phyloP scores from a whole-genome alignment of 2,329 filamentous ascomycete species.

The Aspergillus sp. region DNA sequence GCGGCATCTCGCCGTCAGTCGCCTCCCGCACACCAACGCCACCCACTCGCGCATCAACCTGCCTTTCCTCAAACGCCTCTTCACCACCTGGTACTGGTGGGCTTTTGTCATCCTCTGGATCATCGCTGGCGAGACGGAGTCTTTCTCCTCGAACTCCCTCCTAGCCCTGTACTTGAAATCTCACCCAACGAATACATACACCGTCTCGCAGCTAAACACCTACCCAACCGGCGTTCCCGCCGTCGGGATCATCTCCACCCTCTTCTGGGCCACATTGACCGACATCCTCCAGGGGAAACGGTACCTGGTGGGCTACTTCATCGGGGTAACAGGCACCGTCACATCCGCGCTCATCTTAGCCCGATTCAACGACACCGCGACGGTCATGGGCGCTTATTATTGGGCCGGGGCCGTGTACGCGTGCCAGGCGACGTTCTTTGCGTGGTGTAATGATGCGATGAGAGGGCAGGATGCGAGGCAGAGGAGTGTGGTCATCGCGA shows the following conservation, averaged over 20 bases:
- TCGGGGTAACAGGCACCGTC: constrained; percentile 62
- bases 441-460: constrained; percentile 72
- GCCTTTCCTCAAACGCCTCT: constrained; percentile 30
- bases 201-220: constrained; percentile 52
- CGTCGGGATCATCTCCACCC: constrained; percentile 55
- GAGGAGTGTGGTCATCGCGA: constrained; percentile 66
- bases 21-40: constrained; percentile 26
- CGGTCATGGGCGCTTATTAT: constrained; percentile 67
- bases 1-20: constrained; percentile 29
- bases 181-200: constrained; percentile 46
- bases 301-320: constrained; percentile 67
- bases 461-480: constrained; percentile 63
- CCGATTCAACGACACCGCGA: constrained; percentile 51
- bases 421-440: constrained; percentile 72
- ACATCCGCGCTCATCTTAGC: constrained; percentile 63
- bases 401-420: constrained; percentile 70
- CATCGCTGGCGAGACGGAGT: constrained; percentile 70
- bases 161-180: constrained; percentile 52
- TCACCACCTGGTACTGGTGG: constrained; percentile 39
- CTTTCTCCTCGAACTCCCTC: constrained; percentile 65
- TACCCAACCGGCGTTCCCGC: constrained; percentile 55
- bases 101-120: constrained; percentile 46
- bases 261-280: constrained; percentile 69
- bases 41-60: constrained; percentile 22
- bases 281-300: constrained; percentile 60